Conservation (phyloP, 2,329 filamentous ascomycete genomes). For the Colletotrichum sp. region DNA sequence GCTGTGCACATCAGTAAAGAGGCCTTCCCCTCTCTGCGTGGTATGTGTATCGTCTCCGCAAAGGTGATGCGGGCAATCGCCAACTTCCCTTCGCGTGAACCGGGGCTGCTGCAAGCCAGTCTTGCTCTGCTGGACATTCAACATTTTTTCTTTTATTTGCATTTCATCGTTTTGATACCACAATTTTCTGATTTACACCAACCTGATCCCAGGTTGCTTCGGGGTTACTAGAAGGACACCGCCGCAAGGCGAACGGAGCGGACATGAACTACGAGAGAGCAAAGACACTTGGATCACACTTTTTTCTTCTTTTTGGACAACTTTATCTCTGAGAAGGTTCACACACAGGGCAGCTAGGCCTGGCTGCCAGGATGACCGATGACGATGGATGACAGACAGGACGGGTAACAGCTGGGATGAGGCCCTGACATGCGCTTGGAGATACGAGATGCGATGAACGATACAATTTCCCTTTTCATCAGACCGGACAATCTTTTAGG, state of each 20-base stretch:
- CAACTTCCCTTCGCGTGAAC: conserved; percentile 23
- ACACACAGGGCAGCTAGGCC: conserved; percentile 17
- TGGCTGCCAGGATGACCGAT: conserved; percentile 22
- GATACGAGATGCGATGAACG: conserved; percentile 19
- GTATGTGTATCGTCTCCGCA: conserved; percentile 27
- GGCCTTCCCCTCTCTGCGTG: conserved; percentile 22
- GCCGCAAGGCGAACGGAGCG: conserved; percentile 43
- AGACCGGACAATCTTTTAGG: background rate
- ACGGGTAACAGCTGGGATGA: conserved; percentile 25
- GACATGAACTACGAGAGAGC: conserved; percentile 21
- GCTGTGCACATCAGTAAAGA: background rate
- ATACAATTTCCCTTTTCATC: background rate
- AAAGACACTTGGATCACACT: conserved; percentile 22
- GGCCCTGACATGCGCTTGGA: conserved; percentile 8
- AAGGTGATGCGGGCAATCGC: conserved; percentile 43
- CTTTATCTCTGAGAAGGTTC: background rate
- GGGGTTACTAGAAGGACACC: conserved; percentile 22
- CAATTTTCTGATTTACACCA: conserved; percentile 30
- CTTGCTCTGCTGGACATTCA: background rate
- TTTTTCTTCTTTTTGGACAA: conserved; percentile 5
- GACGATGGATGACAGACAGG: conserved; percentile 15
- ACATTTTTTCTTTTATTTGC: conserved; percentile 23
- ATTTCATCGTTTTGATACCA: conserved; percentile 25
- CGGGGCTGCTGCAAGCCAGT: conserved; percentile 14
- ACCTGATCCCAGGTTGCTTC: conserved; percentile 8